Evolutionary conservation across 2,329 filamentous ascomycete species (phyloP), one percentile per base, ranked within the genome.

Genomic region (Paecilomyces formosus): DNA sequence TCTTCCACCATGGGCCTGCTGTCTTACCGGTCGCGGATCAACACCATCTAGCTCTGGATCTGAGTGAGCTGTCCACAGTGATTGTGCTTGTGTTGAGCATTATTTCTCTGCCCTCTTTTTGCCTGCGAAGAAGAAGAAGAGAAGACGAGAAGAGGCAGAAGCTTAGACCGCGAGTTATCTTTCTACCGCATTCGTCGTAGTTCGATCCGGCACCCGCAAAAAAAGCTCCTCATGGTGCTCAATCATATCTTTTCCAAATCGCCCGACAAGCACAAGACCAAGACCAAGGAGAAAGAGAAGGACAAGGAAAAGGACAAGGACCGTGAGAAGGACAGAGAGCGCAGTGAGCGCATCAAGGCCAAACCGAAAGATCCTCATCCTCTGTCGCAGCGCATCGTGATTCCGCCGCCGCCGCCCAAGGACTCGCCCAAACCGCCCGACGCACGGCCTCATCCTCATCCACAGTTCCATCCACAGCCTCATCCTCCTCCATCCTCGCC

Each of bases 131-230:
- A 26, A 26, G 24, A 26, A 26, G 24, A 3, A 26, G 24, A 26
- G 24, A 3, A 26, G 24, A 3, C 3, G 24, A 26, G 6, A 26
- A 26, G 24, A 55, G 26, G 24, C 31, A 26, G 24, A 55, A 39
- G 24, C 31, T 35, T 24, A 55, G 30, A 62, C 54, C 53, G 22
- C 49, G 57, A 56, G 15, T 56, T 59, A 57, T 18, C 57, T 59
- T 74, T 75, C 72, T 70, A 74, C 72, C 72, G 71, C 72, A 70
- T 75, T 75, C 72, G 72, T 67, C 65, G 67, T 60, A 63, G 64
- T 74, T 74, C 72, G 69, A 74, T 70, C 54, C 60, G 61, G 61
- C 63, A 56, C 66, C 64, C 58, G 56, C 57, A 50, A 24, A 45
- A 45, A 26, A 26, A 26, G 39, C 39, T 45, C 55, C 59, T 60